Evolutionary conservation across 208 protist species (phyloP).

Genomic region (Porcisia deanei): DNA sequence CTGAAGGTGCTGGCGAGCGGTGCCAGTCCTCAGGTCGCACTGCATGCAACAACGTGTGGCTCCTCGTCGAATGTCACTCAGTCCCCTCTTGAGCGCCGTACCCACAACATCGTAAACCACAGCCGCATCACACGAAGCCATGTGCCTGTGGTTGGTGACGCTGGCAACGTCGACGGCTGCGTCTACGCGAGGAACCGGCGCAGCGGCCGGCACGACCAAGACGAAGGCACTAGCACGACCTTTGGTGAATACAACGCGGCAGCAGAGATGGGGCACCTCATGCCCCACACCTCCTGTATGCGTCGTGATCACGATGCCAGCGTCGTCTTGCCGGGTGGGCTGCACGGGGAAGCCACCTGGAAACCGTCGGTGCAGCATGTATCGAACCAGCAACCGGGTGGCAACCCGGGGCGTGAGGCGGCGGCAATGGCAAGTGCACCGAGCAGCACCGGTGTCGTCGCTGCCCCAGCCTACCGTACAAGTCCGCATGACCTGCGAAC

Average conservation of each 20-base stretch:
- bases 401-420: background rate
- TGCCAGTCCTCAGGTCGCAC: slow-evolving; percentile 2
- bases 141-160: background rate
- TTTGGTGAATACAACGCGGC: background rate
- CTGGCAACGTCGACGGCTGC: background rate
- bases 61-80: background rate
- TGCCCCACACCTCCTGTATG: slow-evolving; percentile 27
- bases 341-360: background rate
- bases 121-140: background rate
- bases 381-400: background rate
- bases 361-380: slow-evolving; percentile 22
- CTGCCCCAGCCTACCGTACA: slow-evolving; percentile 12
- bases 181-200: slow-evolving; percentile 1
- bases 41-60: background rate
- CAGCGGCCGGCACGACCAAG: background rate
- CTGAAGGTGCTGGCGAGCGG: slow-evolving; percentile 36
- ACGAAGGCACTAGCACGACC: background rate
- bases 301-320: slow-evolving; percentile 3
- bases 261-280: slow-evolving; percentile 5
- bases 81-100: background rate
- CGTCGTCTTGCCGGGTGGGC: background rate
- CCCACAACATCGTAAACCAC: background rate
- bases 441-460: background rate
- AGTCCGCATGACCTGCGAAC: slow-evolving; percentile 24
- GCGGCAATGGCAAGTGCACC: background rate